phyloP scores from a whole-genome alignment of 805 yeast species.

The Debaryomyces hansenii region DNA sequence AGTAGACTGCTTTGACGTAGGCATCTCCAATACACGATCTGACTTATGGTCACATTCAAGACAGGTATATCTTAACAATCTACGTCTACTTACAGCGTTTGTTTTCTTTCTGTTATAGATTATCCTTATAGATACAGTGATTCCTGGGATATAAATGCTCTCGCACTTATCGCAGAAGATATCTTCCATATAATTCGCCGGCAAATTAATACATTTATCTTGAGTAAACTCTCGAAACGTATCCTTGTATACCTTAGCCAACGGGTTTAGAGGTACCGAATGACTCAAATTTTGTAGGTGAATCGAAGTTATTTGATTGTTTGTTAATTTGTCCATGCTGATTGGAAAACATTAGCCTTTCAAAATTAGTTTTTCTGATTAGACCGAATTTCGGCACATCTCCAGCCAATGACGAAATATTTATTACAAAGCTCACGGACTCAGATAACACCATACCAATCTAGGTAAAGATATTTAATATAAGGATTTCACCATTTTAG shows the following conservation, averaged over 20 bases:
- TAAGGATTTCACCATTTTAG: background rate
- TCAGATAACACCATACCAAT: background rate
- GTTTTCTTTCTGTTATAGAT: slow-evolving; percentile 12
- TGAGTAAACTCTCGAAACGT: slow-evolving; percentile 18
- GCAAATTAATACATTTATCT: slow-evolving; percentile 27
- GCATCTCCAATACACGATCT: background rate
- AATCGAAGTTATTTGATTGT: slow-evolving; percentile 19
- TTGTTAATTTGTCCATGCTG: slow-evolving; percentile 2
- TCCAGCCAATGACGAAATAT: slow-evolving; percentile 1
- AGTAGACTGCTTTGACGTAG: background rate
- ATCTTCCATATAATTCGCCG: slow-evolving; percentile 21
- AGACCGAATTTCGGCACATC: slow-evolving; percentile 7
- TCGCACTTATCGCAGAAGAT: slow-evolving; percentile 35
- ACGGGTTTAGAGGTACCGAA: slow-evolving; percentile 21
- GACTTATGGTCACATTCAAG: slow-evolving; percentile 6
- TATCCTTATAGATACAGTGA: slow-evolving; percentile 24
- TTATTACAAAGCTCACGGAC: slow-evolving; percentile 1
- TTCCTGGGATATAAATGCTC: slow-evolving; percentile 32
- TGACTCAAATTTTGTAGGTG: slow-evolving; percentile 34
- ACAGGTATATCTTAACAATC: slow-evolving; percentile 10
- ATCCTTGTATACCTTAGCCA: slow-evolving; percentile 24
- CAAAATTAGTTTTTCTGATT: background rate
- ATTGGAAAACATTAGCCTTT: background rate
- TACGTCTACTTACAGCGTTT: background rate
- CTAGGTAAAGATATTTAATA: slow-evolving; percentile 2